Conservation (phyloP, 331 rosid genomes). For the Telfairia occidentalis region DNA sequence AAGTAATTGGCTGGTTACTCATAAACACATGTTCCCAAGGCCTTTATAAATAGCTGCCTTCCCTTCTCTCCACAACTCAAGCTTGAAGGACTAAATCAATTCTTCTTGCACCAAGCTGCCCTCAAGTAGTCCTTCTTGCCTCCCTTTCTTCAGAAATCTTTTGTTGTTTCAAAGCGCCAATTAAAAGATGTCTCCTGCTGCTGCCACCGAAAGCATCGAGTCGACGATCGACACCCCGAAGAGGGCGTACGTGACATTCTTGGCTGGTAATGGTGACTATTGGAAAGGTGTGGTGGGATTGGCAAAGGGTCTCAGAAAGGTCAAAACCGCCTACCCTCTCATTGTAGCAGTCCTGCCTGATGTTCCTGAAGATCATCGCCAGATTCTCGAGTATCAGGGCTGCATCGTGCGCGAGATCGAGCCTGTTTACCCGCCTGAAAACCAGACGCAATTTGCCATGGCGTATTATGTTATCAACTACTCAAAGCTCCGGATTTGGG, state of each 20-base stretch:
- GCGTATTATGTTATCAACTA: constrained; percentile 92
- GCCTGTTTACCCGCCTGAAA: constrained; percentile 77
- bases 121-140: background rate
- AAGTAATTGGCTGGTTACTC: no score
- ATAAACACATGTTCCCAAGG: background rate
- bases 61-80: background rate
- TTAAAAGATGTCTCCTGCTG: background rate
- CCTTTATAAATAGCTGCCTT: background rate
- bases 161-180: background rate
- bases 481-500: constrained; percentile 92
- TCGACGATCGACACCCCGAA: background rate
- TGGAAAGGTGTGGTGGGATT: constrained; percentile 82
- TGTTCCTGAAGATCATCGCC: constrained; percentile 76
- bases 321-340: constrained; percentile 44
- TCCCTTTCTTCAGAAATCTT: background rate
- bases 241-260: constrained; percentile 63
- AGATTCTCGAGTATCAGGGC: constrained; percentile 54
- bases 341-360: constrained; percentile 80
- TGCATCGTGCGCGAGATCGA: constrained; percentile 62
- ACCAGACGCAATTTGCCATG: constrained; percentile 76
- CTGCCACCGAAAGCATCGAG: background rate
- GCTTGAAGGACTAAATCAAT: background rate
- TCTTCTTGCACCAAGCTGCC: background rate
- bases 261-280: constrained; percentile 79
- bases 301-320: constrained; percentile 64